Evolutionary conservation across 1,284 basidiomycete species (phyloP).

Genomic region (Butyriboletus regius): DNA sequence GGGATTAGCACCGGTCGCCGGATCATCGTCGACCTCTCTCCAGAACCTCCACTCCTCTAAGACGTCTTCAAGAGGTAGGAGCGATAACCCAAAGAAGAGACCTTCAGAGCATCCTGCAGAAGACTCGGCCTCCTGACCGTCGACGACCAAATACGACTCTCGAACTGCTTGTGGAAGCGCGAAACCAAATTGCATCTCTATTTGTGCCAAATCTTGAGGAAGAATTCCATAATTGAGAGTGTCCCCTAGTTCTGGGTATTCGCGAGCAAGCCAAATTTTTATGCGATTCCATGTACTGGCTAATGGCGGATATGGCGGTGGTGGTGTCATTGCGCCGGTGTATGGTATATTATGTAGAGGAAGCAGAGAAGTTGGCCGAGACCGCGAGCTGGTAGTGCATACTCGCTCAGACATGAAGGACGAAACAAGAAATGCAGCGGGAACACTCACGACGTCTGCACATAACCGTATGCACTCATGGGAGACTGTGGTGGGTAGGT

Average conservation of each 20-base stretch:
- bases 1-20: constrained; percentile 67
- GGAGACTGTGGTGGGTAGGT: constrained; percentile 67
- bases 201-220: constrained; percentile 63
- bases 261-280: constrained; percentile 63
- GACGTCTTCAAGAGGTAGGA: constrained; percentile 82
- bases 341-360: constrained; percentile 55
- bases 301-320: constrained; percentile 62
- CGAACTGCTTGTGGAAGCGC: constrained; percentile 70
- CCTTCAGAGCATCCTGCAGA: constrained; percentile 79
- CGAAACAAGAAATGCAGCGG: constrained; percentile 2
- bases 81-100: constrained; percentile 77
- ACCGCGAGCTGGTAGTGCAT: constrained; percentile 42
- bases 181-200: constrained; percentile 78
- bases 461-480: constrained; percentile 48
- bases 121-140: constrained; percentile 85
- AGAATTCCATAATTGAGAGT: constrained; percentile 82
- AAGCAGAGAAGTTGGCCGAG: constrained; percentile 53
- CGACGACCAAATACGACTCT: constrained; percentile 74
- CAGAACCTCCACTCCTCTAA: constrained; percentile 90
- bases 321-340: constrained; percentile 36
- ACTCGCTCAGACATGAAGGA: constrained; percentile 6
- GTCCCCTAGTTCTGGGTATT: constrained; percentile 86
- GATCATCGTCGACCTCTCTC: constrained; percentile 83
- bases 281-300: constrained; percentile 74
- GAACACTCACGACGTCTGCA: constrained; percentile 51